Conservation (phyloP, 306 rosid genomes). For the Vicia villosa region DNA sequence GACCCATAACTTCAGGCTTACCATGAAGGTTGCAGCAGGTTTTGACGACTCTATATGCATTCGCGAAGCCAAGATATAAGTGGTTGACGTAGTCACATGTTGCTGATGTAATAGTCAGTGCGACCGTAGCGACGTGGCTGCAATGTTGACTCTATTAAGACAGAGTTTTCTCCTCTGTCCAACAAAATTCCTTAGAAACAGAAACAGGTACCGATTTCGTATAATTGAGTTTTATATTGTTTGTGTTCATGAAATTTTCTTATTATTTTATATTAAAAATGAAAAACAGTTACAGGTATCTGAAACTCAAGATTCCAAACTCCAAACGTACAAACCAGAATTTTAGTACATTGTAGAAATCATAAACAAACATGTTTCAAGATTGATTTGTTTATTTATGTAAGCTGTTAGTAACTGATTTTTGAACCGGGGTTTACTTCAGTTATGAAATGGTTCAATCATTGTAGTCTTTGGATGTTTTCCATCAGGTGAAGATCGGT, state of each 20-base stretch:
- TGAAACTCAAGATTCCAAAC: constrained; percentile 50
- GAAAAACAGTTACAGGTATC: constrained; percentile 39
- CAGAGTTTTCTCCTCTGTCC: constrained; percentile 36
- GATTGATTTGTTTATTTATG: too few relatives aligned
- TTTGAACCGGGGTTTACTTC: too few relatives aligned
- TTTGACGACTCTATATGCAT: constrained; percentile 74
- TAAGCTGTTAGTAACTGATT: too few relatives aligned
- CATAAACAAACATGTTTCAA: constrained; percentile 47
- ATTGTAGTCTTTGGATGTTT: too few relatives aligned
- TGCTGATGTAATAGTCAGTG: too few relatives aligned
- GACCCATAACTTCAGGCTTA: constrained; percentile 97
- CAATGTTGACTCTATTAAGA: constrained; percentile 47
- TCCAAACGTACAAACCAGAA: constrained; percentile 60
- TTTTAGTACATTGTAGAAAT: constrained; percentile 56
- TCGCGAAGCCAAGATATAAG: constrained; percentile 97
- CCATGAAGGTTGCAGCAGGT: constrained; percentile 79
- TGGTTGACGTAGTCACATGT: too few relatives aligned
- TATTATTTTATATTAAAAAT: background rate
- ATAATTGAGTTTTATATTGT: background rate
- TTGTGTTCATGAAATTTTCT: too few relatives aligned
- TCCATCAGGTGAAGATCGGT: too few relatives aligned
- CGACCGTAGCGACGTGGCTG: too few relatives aligned
- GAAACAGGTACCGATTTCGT: constrained; percentile 45
- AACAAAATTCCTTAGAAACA: constrained; percentile 48
- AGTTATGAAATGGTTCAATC: too few relatives aligned